Percentiles rank a stretch among this genome's conserved stretches.
phyloP scores from a whole-genome alignment of 257 asterid species.

The Salvia hispanica region DNA sequence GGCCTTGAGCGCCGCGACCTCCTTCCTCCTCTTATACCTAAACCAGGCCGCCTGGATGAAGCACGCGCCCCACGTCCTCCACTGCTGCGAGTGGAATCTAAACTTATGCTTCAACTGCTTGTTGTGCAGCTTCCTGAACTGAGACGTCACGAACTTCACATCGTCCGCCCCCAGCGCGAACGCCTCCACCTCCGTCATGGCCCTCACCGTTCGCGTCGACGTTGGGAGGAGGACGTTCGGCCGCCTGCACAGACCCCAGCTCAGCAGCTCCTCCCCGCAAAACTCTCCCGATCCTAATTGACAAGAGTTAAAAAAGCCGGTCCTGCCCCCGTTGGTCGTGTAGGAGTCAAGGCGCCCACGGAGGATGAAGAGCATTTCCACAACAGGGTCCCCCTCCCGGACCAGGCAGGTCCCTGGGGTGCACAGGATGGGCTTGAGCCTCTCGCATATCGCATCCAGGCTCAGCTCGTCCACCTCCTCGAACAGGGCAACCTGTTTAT shows the following conservation, averaged over 20 bases:
- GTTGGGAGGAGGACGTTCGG: slow-evolving; percentile 64
- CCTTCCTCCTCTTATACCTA: slow-evolving; percentile 48
- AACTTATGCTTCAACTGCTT: slow-evolving; percentile 71
- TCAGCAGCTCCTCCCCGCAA: slow-evolving; percentile 73
- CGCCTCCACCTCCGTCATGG: slow-evolving; percentile 66
- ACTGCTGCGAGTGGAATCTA: slow-evolving; percentile 66
- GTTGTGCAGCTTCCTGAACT: slow-evolving; percentile 63
- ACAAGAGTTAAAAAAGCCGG: slow-evolving; percentile 60
- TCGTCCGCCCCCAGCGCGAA: slow-evolving; percentile 61
- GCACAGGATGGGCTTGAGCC: slow-evolving; percentile 57
- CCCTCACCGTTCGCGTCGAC: slow-evolving; percentile 63
- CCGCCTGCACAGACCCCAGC: slow-evolving; percentile 65
- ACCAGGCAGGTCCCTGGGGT: slow-evolving; percentile 52
- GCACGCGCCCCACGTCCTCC: slow-evolving; percentile 86
- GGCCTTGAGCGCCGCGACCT: slow-evolving; percentile 40
- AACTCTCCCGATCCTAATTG: slow-evolving; percentile 64
- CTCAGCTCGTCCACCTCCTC: slow-evolving; percentile 66
- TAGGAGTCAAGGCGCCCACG: slow-evolving; percentile 66
- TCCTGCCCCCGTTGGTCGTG: slow-evolving; percentile 72
- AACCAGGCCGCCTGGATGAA: slow-evolving; percentile 74
- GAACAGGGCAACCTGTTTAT: slow-evolving; percentile 53
- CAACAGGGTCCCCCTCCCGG: slow-evolving; percentile 72
- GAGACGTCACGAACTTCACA: slow-evolving; percentile 61
- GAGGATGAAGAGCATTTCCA: slow-evolving; percentile 69
- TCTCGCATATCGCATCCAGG: slow-evolving; percentile 66